Base-by-base conservation (phyloP, 345 rosid genomes). In the Hevea brasiliensis region DNA sequence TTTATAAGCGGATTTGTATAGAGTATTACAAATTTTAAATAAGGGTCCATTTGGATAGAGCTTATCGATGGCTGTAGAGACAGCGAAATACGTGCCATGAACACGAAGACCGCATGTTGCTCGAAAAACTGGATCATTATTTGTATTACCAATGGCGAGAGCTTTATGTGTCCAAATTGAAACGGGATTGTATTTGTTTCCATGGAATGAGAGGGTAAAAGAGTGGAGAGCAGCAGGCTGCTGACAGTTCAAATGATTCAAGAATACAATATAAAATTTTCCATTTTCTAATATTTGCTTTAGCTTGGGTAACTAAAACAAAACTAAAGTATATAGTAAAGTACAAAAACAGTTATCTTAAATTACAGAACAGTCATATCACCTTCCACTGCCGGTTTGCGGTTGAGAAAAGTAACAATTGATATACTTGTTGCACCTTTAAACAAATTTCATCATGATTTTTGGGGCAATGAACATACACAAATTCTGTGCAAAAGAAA, bases 391-490 rank as follows among this genome's bases (percentile, higher is more conserved):
- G 67, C 72, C 3, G 7, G 70, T 47, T 76, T 64, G 66, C 73
- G 51, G 76, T 47, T 47, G 71, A 27, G 63, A 61, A 37, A 76
- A 71, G 65, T 59, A 81, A 71, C 44, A 74, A 80, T 55, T 51
- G 54, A 65, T 61, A 21, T 26, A 60, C 72, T 85, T 83, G 73
- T 79, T 83, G 74, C 67, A 71, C 24, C 45, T 64, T 67, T 53
- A 57, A 79, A 80, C 65, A 74, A 81, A 81, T 81, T 71, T 73
- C 76, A 72, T 32, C 60, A 74, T 47, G 74, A 71, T 73, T 44
- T 70, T 79, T 50, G 60, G 51, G 77, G 65, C 75, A 72, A 65
- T 40, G 40, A 74, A 70, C 66, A 47, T 8, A 9, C 65, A 75
- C 27, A 63, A 70, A 74, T 69, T 74, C 64, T 44, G 68, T 58